A percentile compares a stretch with the other conserved stretches of the same genome.
Conservation (phyloP, 257 asterid genomes). For the Dorcoceras hygrometricum region DNA sequence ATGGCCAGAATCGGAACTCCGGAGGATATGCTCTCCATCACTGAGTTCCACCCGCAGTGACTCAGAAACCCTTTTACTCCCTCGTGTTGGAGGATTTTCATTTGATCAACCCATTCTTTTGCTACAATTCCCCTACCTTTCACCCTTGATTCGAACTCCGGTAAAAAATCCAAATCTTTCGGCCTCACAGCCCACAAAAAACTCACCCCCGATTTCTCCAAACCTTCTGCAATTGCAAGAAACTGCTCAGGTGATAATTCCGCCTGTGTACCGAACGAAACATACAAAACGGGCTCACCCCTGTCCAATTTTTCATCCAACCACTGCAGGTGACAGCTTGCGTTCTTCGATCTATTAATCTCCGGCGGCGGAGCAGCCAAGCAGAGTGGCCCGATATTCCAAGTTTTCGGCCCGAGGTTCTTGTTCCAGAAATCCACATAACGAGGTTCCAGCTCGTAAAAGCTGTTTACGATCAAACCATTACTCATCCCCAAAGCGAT, state of each 20-base stretch:
- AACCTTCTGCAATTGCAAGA: conserved; percentile 45
- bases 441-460: conserved; percentile 41
- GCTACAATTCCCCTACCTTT: conserved; percentile 43
- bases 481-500: conserved; percentile 38
- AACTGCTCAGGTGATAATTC: conserved; percentile 49
- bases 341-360: neutral
- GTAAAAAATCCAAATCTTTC: neutral
- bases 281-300: conserved; percentile 48
- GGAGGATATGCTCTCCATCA: conserved; percentile 49
- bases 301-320: conserved; percentile 37
- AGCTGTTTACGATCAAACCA: conserved; percentile 53
- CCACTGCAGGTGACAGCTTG: conserved; percentile 34
- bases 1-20: conserved; percentile 58
- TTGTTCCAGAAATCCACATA: conserved; percentile 49
- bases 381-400: conserved; percentile 68
- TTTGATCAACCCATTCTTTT: conserved; percentile 65
- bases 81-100: conserved; percentile 38
- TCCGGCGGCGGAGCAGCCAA: conserved; percentile 19
- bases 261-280: conserved; percentile 79
- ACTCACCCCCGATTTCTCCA: conserved; percentile 44
- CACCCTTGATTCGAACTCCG: conserved; percentile 33
- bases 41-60: conserved; percentile 90
- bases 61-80: conserved; percentile 53
- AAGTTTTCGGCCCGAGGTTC: conserved; percentile 45
- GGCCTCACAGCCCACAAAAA: conserved; percentile 61